Base-by-base conservation (phyloP, 2,329 filamentous ascomycete species). In the Alternaria hordeiaustralica region DNA sequence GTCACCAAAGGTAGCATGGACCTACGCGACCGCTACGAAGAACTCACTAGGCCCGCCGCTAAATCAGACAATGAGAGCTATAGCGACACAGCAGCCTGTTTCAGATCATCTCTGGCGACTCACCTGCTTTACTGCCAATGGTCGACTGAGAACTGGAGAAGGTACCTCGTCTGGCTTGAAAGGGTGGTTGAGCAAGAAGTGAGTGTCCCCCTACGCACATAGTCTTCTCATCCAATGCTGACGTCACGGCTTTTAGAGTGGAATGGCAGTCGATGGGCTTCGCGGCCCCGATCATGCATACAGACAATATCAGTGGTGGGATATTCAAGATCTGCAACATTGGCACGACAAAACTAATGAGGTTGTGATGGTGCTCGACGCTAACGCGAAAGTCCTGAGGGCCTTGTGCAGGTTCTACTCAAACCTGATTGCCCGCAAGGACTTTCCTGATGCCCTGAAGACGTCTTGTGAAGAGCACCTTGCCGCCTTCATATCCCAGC, bases 111-210 rank as follows among this genome's bases (percentile, higher is more conserved):
- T n/a, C n/a, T n/a, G n/a, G n/a, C n/a, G n/a, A n/a, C n/a, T n/a
- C n/a, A n/a, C n/a, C n/a, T n/a, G n/a, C n/a, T 83, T 26, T 79
- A 74, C 49, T 80, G 77, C 47, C 71, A 81, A 26, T 84, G 82
- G 82, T 75, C 81, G 5, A 77, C 67, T 0, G 80, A 82, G 60
- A 76, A 80, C n/a, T 84, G 82, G 82, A 73, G 80, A 26, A 75
- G 75, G 68, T 82, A 83, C 63, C 75, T 84, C 20, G 64, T 73
- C 12, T 81, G 73, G 74, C 68, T 84, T 0, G 82, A 84, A 62
- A 68, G 73, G 11, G 59, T 68, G 0, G 67, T 81, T 2, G 77
- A 81, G 28, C 21, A 69, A 26, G 68, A 75, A 58, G 79, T 81
- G 33, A 57, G 57, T n/a, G n/a, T n/a, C n/a, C n/a, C n/a, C n/a